Evolutionary conservation across 2,329 filamentous ascomycete species (phyloP).

Genomic region (Claviceps quebecensis): DNA sequence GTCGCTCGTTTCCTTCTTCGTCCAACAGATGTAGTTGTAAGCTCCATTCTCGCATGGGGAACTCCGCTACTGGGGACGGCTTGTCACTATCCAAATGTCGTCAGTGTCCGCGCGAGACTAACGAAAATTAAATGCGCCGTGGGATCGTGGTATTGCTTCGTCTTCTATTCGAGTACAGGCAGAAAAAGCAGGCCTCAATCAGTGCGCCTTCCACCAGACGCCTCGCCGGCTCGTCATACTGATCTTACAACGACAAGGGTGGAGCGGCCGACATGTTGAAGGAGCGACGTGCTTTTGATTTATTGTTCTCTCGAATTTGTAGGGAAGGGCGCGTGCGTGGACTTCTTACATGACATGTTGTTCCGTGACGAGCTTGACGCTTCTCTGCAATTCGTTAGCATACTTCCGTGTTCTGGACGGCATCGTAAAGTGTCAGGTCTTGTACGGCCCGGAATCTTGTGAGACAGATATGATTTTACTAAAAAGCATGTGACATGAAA

Average conservation of each 20-base stretch:
- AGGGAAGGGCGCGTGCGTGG: not conserved
- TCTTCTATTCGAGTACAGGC: not conserved
- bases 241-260: not conserved
- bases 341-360: constrained; percentile 67
- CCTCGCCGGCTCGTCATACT: not conserved
- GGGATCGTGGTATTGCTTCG: not conserved
- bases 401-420: constrained; percentile 6
- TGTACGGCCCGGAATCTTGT: constrained; percentile 3
- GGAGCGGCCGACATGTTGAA: not conserved
- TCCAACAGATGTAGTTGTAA: constrained; percentile 76
- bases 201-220: not conserved
- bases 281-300: not conserved
- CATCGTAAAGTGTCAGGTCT: constrained; percentile 2
- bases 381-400: constrained; percentile 49
- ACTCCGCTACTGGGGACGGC: constrained; percentile 69
- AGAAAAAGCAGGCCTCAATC: not conserved
- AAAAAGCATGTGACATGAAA: not conserved
- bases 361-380: constrained; percentile 84
- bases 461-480: not conserved
- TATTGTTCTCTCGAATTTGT: too few relatives aligned
- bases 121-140: not conserved
- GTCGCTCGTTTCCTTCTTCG: constrained; percentile 69
- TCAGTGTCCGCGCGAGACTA: constrained; percentile 2
- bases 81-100: constrained; percentile 45
- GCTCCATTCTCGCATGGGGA: constrained; percentile 86